These are phyloP conservation scores for Arthroderma sp. DNA, from an alignment of 2,329 filamentous ascomycete genomes.

Conservation along the genomic window DNA sequence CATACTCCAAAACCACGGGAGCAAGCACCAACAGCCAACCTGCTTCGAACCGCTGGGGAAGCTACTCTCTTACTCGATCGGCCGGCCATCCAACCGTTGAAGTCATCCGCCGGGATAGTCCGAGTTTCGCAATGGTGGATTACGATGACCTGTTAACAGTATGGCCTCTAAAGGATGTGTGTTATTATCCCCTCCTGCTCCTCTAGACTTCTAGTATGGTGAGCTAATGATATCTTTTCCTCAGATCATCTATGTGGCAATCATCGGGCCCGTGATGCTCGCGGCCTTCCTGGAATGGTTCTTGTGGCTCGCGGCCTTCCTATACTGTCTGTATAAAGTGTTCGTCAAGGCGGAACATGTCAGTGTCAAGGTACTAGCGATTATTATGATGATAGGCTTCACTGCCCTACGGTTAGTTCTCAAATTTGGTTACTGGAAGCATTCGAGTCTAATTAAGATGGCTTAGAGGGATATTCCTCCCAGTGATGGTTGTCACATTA, in stretches of 20 bases:
- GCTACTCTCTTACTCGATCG: not conserved
- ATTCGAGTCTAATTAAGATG: not conserved
- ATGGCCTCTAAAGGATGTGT: conserved; percentile 31
- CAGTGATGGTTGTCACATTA: conserved; percentile 86
- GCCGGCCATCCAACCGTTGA: not conserved
- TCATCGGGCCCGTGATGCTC: conserved; percentile 70
- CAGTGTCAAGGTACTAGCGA: conserved; percentile 66
- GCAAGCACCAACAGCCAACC: not conserved
- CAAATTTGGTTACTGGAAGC: conserved; percentile 2
- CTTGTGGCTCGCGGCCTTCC: conserved; percentile 83
- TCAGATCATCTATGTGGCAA: conserved; percentile 72
- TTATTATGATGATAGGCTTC: conserved; percentile 63
- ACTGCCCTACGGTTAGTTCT: conserved; percentile 55
- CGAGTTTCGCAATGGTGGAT: conserved; percentile 3
- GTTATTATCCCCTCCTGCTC: not conserved
- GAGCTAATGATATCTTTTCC: not conserved
- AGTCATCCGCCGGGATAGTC: not conserved
- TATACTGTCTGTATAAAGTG: conserved; percentile 82
- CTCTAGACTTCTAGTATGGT: not conserved
- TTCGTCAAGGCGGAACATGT: conserved; percentile 81
- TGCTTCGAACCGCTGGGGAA: not conserved
- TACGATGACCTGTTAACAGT: conserved; percentile 13
- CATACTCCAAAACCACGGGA: not conserved
- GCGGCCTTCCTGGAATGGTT: conserved; percentile 87
- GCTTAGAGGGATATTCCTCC: conserved; percentile 66